Base-by-base conservation (phyloP, 768 basidiomycete genomes). In the Xerocomus brunneocitrinus region DNA sequence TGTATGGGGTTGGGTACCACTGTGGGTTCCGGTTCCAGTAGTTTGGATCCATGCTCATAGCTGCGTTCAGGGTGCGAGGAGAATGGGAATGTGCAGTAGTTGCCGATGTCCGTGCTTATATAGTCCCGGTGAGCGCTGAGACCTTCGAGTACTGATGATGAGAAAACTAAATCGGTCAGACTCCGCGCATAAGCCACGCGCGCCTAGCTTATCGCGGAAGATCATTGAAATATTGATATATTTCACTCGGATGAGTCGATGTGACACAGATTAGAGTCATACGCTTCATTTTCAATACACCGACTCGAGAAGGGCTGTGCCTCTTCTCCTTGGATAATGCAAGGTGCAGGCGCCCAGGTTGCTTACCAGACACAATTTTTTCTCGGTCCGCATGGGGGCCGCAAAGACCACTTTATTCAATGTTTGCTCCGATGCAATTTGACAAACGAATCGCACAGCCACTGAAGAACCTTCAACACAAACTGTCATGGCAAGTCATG, bases 1-100 rank as follows among this genome's bases (percentile, higher is more conserved):
- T 70, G 38, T 68, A 70, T 25, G 55, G 53, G 13, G 63, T 56
- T 38, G 58, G 67, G 49, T 64, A 62, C 56, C 60, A 69, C n/a
- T 45, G 43, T 25, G 65, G 56, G 40, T 53, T 54, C 8, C 30
- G 53, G 34, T 59, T 62, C 28, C 42, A 32, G 45, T 58, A 32
- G 45, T 59, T 69, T 1, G 62, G 66, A 59, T 66, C 55, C 67
- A 69, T 69, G 47, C 19, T 19, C 19, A 19, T 19, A 4, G 8
- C 0, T 13, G 32, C 8, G 46, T 38, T 19, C 36, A 47, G 28
- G 34, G 46, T 52, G 39, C 5, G 16, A n/a, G 28, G 38, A 38
- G 38, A 24, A 48, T 40, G 57, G 19, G 58, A 56, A 25, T 27
- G 27, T 16, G 32, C 13, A 16, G 13, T 38, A 0, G 8, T 14